A percentile compares a stretch with the other conserved stretches of the same genome.
Conservation (phyloP, 345 rosid species). For the Psidium guajava region DNA sequence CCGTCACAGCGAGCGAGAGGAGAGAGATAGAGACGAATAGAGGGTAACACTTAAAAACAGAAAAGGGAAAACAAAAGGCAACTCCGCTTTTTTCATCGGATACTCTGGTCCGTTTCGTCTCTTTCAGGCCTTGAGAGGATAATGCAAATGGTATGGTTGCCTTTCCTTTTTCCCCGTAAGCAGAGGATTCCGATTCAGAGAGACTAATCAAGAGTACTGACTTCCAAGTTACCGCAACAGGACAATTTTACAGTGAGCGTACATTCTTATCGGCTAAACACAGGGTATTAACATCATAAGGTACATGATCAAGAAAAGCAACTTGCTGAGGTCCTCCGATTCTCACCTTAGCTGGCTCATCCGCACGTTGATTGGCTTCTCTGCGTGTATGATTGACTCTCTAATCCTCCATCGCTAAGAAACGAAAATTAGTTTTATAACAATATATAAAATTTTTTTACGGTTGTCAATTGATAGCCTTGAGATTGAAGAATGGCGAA, state of each 20-base stretch:
- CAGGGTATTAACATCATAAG: neutral
- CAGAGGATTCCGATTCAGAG: neutral
- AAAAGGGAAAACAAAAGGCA: neutral
- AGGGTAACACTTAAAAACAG: neutral
- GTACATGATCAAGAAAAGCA: neutral
- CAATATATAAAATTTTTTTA: no score
- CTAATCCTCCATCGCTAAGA: no score
- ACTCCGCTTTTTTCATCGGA: constrained; percentile 19
- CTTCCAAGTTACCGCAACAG: neutral
- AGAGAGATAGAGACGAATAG: neutral
- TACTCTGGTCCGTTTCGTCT: constrained; percentile 10
- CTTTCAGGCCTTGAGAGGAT: neutral
- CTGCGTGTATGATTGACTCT: neutral
- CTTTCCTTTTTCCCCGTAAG: neutral
- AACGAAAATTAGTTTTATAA: no score
- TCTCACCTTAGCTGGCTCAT: neutral
- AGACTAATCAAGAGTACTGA: neutral
- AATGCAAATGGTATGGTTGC: neutral
- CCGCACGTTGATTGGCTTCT: neutral
- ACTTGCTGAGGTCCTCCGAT: neutral
- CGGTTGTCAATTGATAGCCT: no score
- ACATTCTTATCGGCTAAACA: neutral
- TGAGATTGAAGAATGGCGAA: no score
- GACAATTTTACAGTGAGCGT: neutral
- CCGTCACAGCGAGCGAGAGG: neutral